Percentiles rank a stretch among this genome's conserved stretches.
Conservation (phyloP, 2,329 filamentous ascomycete genomes). For the Ophiosphaerella narmari region DNA sequence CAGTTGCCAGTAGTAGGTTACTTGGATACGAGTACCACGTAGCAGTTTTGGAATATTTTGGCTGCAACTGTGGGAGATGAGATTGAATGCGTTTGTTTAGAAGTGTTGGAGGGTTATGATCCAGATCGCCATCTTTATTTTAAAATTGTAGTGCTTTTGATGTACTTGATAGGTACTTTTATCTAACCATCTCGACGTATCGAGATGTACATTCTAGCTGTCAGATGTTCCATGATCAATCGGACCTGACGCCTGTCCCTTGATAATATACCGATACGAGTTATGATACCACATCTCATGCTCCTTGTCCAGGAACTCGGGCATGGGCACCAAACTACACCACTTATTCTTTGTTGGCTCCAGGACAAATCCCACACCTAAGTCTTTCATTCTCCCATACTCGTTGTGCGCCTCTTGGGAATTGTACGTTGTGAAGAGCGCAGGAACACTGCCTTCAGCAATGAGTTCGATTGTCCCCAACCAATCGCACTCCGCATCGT, state of each 20-base stretch:
- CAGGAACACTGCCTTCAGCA: constrained; percentile 10
- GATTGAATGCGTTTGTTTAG: too few relatives aligned
- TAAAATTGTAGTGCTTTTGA: too few relatives aligned
- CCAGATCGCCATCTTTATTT: too few relatives aligned
- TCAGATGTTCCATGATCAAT: not conserved
- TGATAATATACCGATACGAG: constrained; percentile 16
- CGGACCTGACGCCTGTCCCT: constrained; percentile 4
- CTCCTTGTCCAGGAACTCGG: constrained; percentile 23
- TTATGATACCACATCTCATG: constrained; percentile 25
- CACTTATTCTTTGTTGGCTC: constrained; percentile 17
- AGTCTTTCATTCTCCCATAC: constrained; percentile 5
- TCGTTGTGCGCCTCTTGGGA: constrained; percentile 13
- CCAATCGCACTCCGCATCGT: constrained; percentile 20
- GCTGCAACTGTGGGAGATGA: too few relatives aligned
- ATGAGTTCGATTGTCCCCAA: constrained; percentile 17
- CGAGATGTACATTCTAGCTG: not conserved
- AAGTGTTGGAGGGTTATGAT: too few relatives aligned
- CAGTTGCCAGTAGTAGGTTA: too few relatives aligned
- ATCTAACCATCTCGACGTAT: not conserved
- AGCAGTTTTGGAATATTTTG: too few relatives aligned
- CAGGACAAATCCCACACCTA: constrained; percentile 12
- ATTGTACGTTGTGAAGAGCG: constrained; percentile 24
- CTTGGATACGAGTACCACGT: too few relatives aligned
- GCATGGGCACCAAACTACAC: constrained; percentile 19
- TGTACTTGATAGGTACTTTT: too few relatives aligned